Conservation (phyloP, 768 basidiomycete genomes). For the Mycena haematopus region DNA sequence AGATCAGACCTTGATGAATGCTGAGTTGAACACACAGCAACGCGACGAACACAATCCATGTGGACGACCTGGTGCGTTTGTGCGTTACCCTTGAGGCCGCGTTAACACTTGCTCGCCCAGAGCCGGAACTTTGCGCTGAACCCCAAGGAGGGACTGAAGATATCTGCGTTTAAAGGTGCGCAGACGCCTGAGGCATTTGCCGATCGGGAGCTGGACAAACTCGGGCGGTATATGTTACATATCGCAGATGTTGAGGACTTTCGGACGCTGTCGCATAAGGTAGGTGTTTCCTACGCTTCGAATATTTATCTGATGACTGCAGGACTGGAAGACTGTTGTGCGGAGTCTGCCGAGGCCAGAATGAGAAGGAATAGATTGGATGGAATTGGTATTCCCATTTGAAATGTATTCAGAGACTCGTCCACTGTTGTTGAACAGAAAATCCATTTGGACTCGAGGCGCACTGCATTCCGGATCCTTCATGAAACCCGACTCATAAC, state of each 20-base stretch:
- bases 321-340: slow-evolving; percentile 61
- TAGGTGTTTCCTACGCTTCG: slow-evolving; percentile 37
- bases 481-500: no score
- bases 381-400: not conserved
- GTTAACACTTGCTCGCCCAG: slow-evolving; percentile 36
- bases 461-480: no score
- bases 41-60: slow-evolving; percentile 80
- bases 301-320: not conserved
- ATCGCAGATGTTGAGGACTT: slow-evolving; percentile 69
- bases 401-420: not conserved
- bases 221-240: slow-evolving; percentile 70
- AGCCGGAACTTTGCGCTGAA: slow-evolving; percentile 90
- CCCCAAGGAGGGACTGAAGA: slow-evolving; percentile 82
- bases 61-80: slow-evolving; percentile 77
- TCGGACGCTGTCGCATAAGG: slow-evolving; percentile 69
- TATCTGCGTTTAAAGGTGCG: slow-evolving; percentile 81
- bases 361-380: not conserved
- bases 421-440: not conserved
- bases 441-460: no score
- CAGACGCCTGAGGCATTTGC: slow-evolving; percentile 67
- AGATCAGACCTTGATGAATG: not conserved
- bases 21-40: slow-evolving; percentile 45
- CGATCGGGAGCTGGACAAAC: slow-evolving; percentile 72
- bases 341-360: slow-evolving; percentile 42
- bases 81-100: not conserved